A percentile compares a stretch with the other conserved stretches of the same genome.
These are phyloP conservation scores for Mrakia blollopis DNA, from an alignment of 768 basidiomycete genomes.

Conservation along the genomic window DNA sequence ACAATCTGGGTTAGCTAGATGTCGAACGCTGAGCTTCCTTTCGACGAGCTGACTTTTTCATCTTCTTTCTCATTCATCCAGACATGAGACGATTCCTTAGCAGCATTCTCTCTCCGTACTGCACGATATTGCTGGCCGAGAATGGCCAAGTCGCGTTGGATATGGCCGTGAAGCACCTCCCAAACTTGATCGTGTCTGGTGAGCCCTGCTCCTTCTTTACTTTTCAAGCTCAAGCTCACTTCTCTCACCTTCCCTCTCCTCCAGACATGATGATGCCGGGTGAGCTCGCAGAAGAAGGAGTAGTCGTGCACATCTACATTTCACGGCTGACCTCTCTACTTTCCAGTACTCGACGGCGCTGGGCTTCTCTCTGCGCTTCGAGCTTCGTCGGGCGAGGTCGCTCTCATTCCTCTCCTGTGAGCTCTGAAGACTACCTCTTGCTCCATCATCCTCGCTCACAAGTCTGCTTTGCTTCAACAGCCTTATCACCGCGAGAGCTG, in stretches of 20 bases:
- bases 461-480: too few species aligned
- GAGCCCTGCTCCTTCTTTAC: not conserved
- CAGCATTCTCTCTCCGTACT: conserved; percentile 43
- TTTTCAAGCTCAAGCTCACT: not conserved
- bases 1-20: not conserved
- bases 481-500: conserved; percentile 41
- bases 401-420: not conserved
- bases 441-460: too few species aligned
- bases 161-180: conserved; percentile 19
- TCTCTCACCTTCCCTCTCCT: conserved; percentile 1
- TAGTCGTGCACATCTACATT: too few species aligned
- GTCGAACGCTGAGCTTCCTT: too few species aligned
- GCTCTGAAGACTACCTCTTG: conserved; percentile 36
- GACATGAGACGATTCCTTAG: conserved; percentile 28
- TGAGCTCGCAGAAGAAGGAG: too few species aligned
- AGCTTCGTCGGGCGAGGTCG: conserved; percentile 33
- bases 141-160: conserved; percentile 31
- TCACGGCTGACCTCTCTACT: too few species aligned
- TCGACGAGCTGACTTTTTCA: not conserved
- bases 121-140: conserved; percentile 41
- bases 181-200: conserved; percentile 42
- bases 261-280: conserved; percentile 38
- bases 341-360: conserved; percentile 43
- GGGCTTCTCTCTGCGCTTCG: conserved; percentile 41
- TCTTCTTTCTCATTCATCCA: not conserved